A percentile compares a stretch with the other conserved stretches of the same genome.
Evolutionary conservation across 108 stramenopile species (phyloP).

Genomic region (Cyclotella cryptica): DNA sequence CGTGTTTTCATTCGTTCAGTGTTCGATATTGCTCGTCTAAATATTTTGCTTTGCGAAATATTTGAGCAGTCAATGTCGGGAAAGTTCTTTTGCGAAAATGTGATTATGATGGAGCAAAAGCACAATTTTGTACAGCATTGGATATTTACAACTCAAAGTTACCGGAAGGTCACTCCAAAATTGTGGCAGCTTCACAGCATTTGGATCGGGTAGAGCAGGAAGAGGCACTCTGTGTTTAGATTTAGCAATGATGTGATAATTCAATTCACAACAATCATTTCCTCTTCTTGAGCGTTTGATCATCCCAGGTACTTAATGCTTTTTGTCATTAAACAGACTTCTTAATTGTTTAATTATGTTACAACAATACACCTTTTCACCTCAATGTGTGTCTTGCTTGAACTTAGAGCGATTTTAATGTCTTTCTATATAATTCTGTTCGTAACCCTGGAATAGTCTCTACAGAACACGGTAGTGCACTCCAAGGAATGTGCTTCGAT

Average conservation of each 20-base stretch:
- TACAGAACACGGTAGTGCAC: no score
- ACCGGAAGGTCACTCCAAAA: constrained; percentile 62
- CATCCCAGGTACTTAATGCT: no score
- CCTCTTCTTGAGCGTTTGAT: no score
- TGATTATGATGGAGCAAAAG: constrained; percentile 66
- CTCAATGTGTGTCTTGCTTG: no score
- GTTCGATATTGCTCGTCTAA: constrained; percentile 23
- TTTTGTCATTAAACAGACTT: no score
- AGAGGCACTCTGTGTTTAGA: constrained; percentile 47
- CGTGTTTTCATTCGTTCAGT: constrained; percentile 60
- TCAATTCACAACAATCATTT: no score
- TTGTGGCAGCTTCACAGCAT: constrained; percentile 16
- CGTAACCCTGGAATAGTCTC: no score
- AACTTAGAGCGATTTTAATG: no score
- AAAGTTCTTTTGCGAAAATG: constrained; percentile 69
- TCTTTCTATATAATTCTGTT: no score
- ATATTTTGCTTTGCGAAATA: constrained; percentile 38
- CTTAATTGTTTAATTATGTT: neutral
- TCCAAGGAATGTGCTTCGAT: no score
- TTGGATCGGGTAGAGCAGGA: constrained; percentile 46
- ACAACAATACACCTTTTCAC: no score
- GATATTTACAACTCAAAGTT: constrained; percentile 60
- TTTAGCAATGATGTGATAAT: no score
- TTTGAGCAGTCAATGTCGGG: constrained; percentile 62
- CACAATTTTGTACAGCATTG: constrained; percentile 59